Conservation (phyloP, 768 basidiomycete genomes). For the Rhizopogon roseolus region DNA sequence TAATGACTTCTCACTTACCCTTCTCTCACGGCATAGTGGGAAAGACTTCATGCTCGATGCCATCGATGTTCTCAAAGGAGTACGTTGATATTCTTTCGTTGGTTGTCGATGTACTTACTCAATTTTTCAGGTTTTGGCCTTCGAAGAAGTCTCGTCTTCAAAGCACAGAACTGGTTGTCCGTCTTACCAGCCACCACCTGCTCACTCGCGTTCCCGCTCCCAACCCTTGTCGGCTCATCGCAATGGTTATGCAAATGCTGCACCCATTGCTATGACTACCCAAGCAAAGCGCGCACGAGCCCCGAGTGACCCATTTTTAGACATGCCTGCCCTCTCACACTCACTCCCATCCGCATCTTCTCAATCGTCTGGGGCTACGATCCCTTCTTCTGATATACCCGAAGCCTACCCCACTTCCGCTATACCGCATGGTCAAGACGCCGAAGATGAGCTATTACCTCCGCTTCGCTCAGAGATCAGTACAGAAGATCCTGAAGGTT, state of each 20-base stretch:
- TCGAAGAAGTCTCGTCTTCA: slow-evolving; percentile 57
- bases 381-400: slow-evolving; percentile 25
- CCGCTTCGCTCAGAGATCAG: slow-evolving; percentile 28
- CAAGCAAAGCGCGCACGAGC: slow-evolving; percentile 64
- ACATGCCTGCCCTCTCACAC: slow-evolving; percentile 58
- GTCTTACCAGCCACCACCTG: slow-evolving; percentile 33
- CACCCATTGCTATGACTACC: slow-evolving; percentile 37
- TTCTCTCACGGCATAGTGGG: slow-evolving; percentile 49
- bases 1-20: slow-evolving; percentile 10
- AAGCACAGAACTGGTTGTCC: slow-evolving; percentile 26
- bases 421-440: slow-evolving; percentile 23
- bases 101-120: slow-evolving; percentile 4
- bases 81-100: slow-evolving; percentile 32
- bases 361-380: slow-evolving; percentile 32
- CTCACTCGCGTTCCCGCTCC: slow-evolving; percentile 54
- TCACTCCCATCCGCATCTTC: slow-evolving; percentile 53
- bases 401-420: slow-evolving; percentile 40
- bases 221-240: slow-evolving; percentile 40
- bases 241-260: slow-evolving; percentile 20
- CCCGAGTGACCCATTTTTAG: slow-evolving; percentile 76
- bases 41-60: slow-evolving; percentile 94
- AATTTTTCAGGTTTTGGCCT: slow-evolving; percentile 51
- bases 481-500: slow-evolving; percentile 36
- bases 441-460: slow-evolving; percentile 30
- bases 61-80: slow-evolving; percentile 86